Conservation (phyloP, 2,329 filamentous ascomycete genomes). For the Acrodontium crateriforme region DNA sequence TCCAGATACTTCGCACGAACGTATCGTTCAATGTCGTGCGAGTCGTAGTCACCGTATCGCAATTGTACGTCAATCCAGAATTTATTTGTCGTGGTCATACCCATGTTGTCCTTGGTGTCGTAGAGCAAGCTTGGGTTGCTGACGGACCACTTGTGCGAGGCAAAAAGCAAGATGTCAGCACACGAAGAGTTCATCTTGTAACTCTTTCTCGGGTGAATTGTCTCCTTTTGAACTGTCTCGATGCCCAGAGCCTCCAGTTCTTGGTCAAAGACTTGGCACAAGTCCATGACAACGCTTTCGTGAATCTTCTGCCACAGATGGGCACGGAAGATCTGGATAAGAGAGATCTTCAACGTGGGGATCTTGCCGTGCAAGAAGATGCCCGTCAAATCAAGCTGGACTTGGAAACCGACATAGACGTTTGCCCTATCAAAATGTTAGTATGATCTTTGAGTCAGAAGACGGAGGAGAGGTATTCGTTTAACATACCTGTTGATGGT, state of each 20-base stretch:
- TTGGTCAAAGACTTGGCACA: slow-evolving; percentile 97
- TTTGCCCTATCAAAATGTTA: slow-evolving; percentile 44
- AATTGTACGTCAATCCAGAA: slow-evolving; percentile 98
- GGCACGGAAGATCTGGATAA: slow-evolving; percentile 98
- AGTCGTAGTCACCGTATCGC: slow-evolving; percentile 95
- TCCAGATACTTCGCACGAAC: slow-evolving; percentile 96
- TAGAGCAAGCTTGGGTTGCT: slow-evolving; percentile 85
- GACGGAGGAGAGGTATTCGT: no score
- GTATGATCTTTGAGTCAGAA: no score
- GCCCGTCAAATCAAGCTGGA: slow-evolving; percentile 91
- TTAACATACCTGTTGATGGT: slow-evolving; percentile 16
- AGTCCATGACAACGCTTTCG: slow-evolving; percentile 95
- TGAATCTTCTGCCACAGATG: slow-evolving; percentile 99
- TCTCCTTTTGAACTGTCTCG: slow-evolving; percentile 97
- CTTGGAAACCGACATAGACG: slow-evolving; percentile 98
- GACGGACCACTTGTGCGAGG: slow-evolving; percentile 98
- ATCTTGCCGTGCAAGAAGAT: slow-evolving; percentile 99
- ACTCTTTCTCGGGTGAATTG: slow-evolving; percentile 95
- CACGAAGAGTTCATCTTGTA: slow-evolving; percentile 99
- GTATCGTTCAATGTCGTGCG: slow-evolving; percentile 96
- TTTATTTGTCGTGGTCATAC: slow-evolving; percentile 90
- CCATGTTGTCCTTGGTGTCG: slow-evolving; percentile 92
- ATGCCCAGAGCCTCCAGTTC: slow-evolving; percentile 92
- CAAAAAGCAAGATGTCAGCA: slow-evolving; percentile 91
- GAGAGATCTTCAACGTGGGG: slow-evolving; percentile 88